phyloP scores from a whole-genome alignment of 2,329 filamentous ascomycete genomes.

The Aspergillus fumigatiaffinis region DNA sequence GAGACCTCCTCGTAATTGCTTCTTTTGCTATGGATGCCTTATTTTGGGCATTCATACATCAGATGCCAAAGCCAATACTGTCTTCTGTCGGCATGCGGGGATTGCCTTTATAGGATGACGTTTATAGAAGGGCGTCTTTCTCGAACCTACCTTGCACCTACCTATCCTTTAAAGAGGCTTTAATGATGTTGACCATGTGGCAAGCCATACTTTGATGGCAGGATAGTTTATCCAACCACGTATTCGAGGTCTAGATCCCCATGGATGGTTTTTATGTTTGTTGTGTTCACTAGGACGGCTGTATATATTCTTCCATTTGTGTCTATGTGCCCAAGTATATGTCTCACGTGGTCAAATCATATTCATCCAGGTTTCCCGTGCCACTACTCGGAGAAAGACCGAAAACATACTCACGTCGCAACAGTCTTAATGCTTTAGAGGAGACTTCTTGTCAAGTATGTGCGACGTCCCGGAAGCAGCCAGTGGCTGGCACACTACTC shows the following conservation, averaged over 20 bases:
- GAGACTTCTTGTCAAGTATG: too few species aligned
- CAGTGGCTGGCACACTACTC: not conserved
- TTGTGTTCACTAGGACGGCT: not conserved
- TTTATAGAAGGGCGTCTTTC: not conserved
- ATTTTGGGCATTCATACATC: not conserved
- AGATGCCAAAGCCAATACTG: not conserved
- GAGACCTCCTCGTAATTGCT: not conserved
- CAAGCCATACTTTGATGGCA: not conserved
- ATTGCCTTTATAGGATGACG: not conserved
- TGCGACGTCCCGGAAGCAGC: not conserved
- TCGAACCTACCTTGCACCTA: not conserved
- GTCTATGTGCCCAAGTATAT: not conserved
- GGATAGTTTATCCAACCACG: too few species aligned
- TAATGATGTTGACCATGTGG: not conserved
- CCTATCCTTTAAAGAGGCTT: not conserved
- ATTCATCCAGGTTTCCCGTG: not conserved
- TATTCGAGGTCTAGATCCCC: too few species aligned
- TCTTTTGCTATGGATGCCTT: not conserved
- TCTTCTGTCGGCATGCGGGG: not conserved
- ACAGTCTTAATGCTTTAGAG: too few species aligned
- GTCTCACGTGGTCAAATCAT: not conserved
- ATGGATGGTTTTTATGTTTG: not conserved
- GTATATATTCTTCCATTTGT: not conserved
- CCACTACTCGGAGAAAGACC: not conserved
- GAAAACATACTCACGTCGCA: not conserved